Conservation (phyloP, 192 early-diverging fungal genomes). For the Coemansia sp. region DNA sequence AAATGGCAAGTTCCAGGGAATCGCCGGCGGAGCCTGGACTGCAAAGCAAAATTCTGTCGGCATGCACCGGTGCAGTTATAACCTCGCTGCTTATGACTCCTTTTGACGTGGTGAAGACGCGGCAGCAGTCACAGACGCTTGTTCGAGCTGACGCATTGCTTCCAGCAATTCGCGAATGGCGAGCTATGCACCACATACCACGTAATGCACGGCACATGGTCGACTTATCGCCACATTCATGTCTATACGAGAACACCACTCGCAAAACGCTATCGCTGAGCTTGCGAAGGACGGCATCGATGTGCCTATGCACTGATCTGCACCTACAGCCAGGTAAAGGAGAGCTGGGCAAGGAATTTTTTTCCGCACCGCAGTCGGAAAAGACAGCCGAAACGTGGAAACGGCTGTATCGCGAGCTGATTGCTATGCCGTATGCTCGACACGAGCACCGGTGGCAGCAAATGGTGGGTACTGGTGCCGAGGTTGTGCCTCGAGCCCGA, state of each 20-base stretch:
- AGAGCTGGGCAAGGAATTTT: constrained; percentile 16
- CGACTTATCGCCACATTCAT: constrained; percentile 16
- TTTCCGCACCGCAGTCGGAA: constrained; percentile 1
- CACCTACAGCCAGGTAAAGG: neutral
- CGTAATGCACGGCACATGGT: constrained; percentile 24
- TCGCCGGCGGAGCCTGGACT: constrained; percentile 17
- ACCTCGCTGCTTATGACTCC: constrained; percentile 66
- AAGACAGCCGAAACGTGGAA: constrained; percentile 11
- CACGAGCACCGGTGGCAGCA: constrained; percentile 23
- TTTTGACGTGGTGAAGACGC: constrained; percentile 34
- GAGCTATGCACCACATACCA: constrained; percentile 21
- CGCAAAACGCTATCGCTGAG: neutral
- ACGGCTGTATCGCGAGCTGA: constrained; percentile 26
- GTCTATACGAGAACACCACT: constrained; percentile 5
- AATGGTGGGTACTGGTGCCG: constrained; percentile 4
- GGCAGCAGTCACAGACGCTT: constrained; percentile 37
- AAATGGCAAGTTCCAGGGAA: constrained; percentile 4
- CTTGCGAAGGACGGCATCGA: constrained; percentile 18
- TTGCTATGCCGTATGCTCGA: constrained; percentile 17
- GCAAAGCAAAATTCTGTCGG: constrained; percentile 68
- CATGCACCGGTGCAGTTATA: constrained; percentile 75
- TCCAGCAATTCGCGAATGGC: constrained; percentile 31
- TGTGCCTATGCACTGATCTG: constrained; percentile 23
- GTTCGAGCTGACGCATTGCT: constrained; percentile 27
- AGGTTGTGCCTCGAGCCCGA: constrained; percentile 3